Conservation (phyloP, 441 rosid species). For the Corymbia citriodora region DNA sequence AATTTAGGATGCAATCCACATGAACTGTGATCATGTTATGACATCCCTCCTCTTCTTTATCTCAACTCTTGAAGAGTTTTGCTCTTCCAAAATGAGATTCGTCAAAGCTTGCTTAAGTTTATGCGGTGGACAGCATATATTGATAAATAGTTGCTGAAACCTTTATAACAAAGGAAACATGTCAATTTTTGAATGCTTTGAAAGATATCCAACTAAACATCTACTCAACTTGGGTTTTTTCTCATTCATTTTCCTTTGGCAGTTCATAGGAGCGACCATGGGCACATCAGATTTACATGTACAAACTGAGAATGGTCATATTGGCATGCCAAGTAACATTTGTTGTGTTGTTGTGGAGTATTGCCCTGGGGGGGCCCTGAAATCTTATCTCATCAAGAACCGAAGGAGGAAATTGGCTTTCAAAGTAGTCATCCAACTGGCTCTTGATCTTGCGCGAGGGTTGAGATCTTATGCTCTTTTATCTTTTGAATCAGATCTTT, state of each 20-base stretch:
- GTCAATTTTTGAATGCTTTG: neutral
- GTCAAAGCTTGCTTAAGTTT: neutral
- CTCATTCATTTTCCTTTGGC: slow-evolving; percentile 13
- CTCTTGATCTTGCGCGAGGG: slow-evolving; percentile 98
- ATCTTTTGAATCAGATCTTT: neutral
- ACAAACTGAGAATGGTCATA: slow-evolving; percentile 73
- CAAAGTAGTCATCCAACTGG: slow-evolving; percentile 85
- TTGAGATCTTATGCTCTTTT: slow-evolving; percentile 10
- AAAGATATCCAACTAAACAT: neutral
- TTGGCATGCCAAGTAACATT: slow-evolving; percentile 70
- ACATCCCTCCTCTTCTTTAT: neutral
- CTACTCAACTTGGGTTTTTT: neutral
- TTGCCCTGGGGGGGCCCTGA: slow-evolving; percentile 88
- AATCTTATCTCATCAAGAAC: slow-evolving; percentile 75
- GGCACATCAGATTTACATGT: slow-evolving; percentile 72
- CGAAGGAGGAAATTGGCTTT: slow-evolving; percentile 79
- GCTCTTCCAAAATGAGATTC: neutral
- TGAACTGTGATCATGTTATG: neutral
- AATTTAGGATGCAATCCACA: neutral
- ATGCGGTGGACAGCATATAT: neutral
- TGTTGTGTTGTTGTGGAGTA: slow-evolving; percentile 97
- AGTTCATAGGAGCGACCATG: slow-evolving; percentile 96
- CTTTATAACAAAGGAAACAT: neutral
- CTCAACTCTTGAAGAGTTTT: neutral
- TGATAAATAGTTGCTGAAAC: neutral